Percentiles rank a stretch among this genome's conserved stretches.
phyloP scores from a whole-genome alignment of 2,329 filamentous ascomycete genomes.

The Claviceps sp. region DNA sequence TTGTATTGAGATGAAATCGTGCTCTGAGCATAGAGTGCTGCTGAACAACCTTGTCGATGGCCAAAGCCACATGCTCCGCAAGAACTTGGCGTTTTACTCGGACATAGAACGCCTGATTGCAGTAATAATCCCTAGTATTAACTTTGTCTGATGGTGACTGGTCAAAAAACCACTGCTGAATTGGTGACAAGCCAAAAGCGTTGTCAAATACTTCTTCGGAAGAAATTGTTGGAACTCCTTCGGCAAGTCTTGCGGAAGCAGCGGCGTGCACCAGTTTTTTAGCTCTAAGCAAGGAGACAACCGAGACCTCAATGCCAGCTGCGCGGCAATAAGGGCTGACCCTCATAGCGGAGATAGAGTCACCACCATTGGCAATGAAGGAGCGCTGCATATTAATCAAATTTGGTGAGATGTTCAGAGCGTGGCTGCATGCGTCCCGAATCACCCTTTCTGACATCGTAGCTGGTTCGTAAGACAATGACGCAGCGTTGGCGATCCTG shows the following conservation, averaged over 20 bases:
- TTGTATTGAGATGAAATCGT: slow-evolving; percentile 1
- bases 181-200: slow-evolving; percentile 4
- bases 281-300: slow-evolving; percentile 1
- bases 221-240: background rate
- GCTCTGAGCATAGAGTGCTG: slow-evolving; percentile 7
- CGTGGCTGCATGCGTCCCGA: slow-evolving; percentile 3
- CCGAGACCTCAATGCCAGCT: background rate
- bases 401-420: slow-evolving; percentile 2
- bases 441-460: slow-evolving; percentile 3
- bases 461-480: background rate
- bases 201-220: slow-evolving; percentile 1
- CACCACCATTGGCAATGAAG: slow-evolving; percentile 6
- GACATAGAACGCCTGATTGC: slow-evolving; percentile 4
- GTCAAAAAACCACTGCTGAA: slow-evolving; percentile 6
- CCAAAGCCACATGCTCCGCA: background rate
- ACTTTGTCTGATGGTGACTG: slow-evolving; percentile 2
- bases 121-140: slow-evolving; percentile 1
- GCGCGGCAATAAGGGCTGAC: slow-evolving; percentile 2
- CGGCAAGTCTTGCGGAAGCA: background rate
- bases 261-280: background rate
- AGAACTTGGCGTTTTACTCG: background rate
- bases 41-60: slow-evolving; percentile 1
- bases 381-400: slow-evolving; percentile 5
- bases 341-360: slow-evolving; percentile 7
- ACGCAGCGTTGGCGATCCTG: background rate